A percentile compares a stretch with the other conserved stretches of the same genome.
Evolutionary conservation across 2,329 filamentous ascomycete genomes (phyloP).

Genomic region (Monosporascus sp.): DNA sequence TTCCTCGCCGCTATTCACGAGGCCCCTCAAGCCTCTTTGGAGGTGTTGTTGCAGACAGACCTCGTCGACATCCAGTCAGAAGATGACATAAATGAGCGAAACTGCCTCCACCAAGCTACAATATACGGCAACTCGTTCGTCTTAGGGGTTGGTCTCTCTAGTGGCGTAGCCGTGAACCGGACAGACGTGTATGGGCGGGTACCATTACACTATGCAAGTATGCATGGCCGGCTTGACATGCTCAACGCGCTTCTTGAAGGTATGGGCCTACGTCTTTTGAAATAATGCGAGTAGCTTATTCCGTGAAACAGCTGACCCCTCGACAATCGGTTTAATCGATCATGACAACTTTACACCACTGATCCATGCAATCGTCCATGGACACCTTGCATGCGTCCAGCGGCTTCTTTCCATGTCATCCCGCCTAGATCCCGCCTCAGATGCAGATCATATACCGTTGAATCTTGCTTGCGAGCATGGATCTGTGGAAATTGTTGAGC

Average conservation of each 20-base stretch:
- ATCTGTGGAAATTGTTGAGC: slow-evolving; percentile 74
- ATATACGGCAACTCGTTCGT: slow-evolving; percentile 85
- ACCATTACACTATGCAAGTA: slow-evolving; percentile 91
- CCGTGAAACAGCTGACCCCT: slow-evolving; percentile 49
- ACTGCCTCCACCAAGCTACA: slow-evolving; percentile 92
- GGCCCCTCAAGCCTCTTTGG: slow-evolving; percentile 70
- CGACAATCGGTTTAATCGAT: slow-evolving; percentile 82
- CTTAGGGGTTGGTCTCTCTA: slow-evolving; percentile 67
- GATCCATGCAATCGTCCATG: slow-evolving; percentile 90
- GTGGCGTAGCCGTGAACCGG: slow-evolving; percentile 69
- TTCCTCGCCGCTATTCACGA: slow-evolving; percentile 89
- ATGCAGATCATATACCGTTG: slow-evolving; percentile 86
- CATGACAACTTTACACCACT: slow-evolving; percentile 96
- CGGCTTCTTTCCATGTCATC: slow-evolving; percentile 71
- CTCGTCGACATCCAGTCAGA: slow-evolving; percentile 88
- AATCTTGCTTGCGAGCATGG: slow-evolving; percentile 95
- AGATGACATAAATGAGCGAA: slow-evolving; percentile 96
- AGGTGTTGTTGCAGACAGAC: slow-evolving; percentile 70
- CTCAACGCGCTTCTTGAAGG: slow-evolving; percentile 66
- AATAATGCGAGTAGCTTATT: slow-evolving; percentile 4
- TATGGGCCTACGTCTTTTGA: slow-evolving; percentile 24
- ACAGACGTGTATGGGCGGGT: slow-evolving; percentile 93
- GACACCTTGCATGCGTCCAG: slow-evolving; percentile 73
- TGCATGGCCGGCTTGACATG: slow-evolving; percentile 86
- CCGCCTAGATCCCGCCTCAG: slow-evolving; percentile 78